Evolutionary conservation across 2,329 filamentous ascomycete species (phyloP).

Genomic region (Myriosclerotinia curreyana): DNA sequence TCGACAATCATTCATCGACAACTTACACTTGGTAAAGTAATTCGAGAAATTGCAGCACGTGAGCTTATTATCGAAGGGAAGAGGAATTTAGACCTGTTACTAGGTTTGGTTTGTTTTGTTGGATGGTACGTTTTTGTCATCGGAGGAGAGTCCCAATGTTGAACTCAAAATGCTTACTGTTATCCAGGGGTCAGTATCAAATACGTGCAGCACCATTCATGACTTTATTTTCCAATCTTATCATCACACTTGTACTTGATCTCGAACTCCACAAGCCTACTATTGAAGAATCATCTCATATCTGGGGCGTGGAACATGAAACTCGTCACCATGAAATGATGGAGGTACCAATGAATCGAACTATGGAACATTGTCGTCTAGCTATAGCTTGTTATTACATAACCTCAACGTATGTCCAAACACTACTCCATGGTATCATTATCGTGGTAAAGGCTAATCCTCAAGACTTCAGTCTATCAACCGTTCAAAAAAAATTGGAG

Average conservation of each 20-base stretch:
- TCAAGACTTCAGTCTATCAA: slow-evolving; percentile 4
- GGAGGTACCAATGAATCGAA: slow-evolving; percentile 10
- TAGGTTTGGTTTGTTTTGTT: slow-evolving; percentile 10
- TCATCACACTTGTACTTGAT: slow-evolving; percentile 11
- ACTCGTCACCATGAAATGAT: slow-evolving; percentile 10
- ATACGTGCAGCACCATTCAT: slow-evolving; percentile 8
- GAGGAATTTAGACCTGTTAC: slow-evolving; percentile 40
- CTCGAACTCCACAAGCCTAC: slow-evolving; percentile 12
- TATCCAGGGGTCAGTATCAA: slow-evolving; percentile 7
- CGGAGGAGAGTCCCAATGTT: no score
- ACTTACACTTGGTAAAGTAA: slow-evolving; percentile 41
- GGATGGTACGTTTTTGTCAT: slow-evolving; percentile 8
- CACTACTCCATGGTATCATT: background rate
- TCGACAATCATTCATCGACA: slow-evolving; percentile 46
- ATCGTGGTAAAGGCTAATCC: background rate
- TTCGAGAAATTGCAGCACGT: slow-evolving; percentile 46
- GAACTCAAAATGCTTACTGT: background rate
- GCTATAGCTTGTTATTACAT: slow-evolving; percentile 8
- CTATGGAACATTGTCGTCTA: slow-evolving; percentile 9
- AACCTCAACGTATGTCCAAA: slow-evolving; percentile 6
- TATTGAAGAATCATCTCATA: slow-evolving; percentile 5
- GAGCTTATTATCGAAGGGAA: slow-evolving; percentile 49
- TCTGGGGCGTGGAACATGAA: slow-evolving; percentile 7
- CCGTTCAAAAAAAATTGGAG: slow-evolving; percentile 11
- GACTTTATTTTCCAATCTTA: slow-evolving; percentile 2